phyloP scores from a whole-genome alignment of 2,329 filamentous ascomycete species.

The Arthrobotrys pseudoclavata region DNA sequence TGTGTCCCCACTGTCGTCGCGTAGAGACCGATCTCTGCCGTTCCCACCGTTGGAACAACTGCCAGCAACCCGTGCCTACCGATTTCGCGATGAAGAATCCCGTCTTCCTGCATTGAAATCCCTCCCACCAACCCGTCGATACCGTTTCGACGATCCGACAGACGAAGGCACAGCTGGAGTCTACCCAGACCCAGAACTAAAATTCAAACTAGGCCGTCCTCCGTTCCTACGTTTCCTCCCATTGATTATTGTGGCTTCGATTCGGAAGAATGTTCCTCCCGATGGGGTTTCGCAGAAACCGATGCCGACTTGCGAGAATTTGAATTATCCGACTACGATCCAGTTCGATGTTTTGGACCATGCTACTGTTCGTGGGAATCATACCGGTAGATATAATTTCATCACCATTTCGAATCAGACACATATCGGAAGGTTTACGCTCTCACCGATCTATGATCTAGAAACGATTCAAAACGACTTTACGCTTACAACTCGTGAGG shows the following conservation, averaged over 20 bases:
- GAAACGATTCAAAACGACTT: constrained; percentile 46
- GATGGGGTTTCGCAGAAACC: constrained; percentile 10
- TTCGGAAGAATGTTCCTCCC: constrained; percentile 40
- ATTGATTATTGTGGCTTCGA: constrained; percentile 46
- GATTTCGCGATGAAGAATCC: constrained; percentile 53
- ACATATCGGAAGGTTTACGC: constrained; percentile 13
- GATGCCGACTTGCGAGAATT: constrained; percentile 38
- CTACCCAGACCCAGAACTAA: constrained; percentile 52
- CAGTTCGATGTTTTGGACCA: constrained; percentile 55
- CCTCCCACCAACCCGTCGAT: constrained; percentile 51
- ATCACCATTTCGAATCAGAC: constrained; percentile 41
- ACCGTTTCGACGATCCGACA: constrained; percentile 42
- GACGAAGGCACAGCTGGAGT: constrained; percentile 53
- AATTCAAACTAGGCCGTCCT: constrained; percentile 35
- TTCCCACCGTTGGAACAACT: constrained; percentile 46
- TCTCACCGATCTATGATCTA: constrained; percentile 48
- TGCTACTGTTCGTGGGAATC: constrained; percentile 43
- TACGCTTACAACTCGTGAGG: constrained; percentile 28
- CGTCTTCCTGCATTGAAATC: constrained; percentile 48
- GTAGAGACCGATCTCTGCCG: constrained; percentile 50
- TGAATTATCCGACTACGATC: constrained; percentile 46
- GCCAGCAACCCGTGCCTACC: constrained; percentile 36
- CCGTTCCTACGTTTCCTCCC: constrained; percentile 42
- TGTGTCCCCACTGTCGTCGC: constrained; percentile 55
- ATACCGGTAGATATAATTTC: constrained; percentile 29